phyloP scores from a whole-genome alignment of 1,139 yeast genomes.

The Pichia sp. region DNA sequence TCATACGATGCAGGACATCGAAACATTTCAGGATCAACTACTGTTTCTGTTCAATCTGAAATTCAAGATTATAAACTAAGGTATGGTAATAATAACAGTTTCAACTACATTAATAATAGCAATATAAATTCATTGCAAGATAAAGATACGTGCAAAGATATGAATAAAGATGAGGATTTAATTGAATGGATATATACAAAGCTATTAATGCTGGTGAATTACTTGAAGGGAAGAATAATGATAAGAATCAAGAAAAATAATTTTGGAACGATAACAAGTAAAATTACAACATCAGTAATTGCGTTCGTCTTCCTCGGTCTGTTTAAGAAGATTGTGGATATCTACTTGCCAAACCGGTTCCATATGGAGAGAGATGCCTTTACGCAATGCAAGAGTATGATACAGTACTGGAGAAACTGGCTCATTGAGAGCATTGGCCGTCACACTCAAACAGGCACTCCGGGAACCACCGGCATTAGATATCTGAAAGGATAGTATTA shows the following conservation, averaged over 20 bases:
- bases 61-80: constrained; percentile 11
- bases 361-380: background rate
- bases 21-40: constrained; percentile 11
- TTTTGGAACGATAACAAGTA: background rate
- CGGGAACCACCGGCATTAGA: background rate
- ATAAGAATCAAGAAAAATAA: no score
- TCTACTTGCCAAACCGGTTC: background rate
- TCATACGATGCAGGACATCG: constrained; percentile 12
- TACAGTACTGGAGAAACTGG: background rate
- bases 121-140: background rate
- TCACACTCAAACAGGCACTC: background rate
- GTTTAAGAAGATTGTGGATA: constrained; percentile 4
- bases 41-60: constrained; percentile 6
- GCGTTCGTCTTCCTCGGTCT: constrained; percentile 6
- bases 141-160: background rate
- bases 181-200: constrained; percentile 7
- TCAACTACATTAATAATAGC: background rate
- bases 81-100: background rate
- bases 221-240: background rate
- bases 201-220: background rate
- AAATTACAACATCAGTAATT: background rate
- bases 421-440: background rate
- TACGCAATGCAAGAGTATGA: background rate
- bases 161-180: background rate
- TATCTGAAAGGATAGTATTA: no score